Base-by-base conservation (phyloP, 1,284 basidiomycete species). In the Leccinum colubrinum region DNA sequence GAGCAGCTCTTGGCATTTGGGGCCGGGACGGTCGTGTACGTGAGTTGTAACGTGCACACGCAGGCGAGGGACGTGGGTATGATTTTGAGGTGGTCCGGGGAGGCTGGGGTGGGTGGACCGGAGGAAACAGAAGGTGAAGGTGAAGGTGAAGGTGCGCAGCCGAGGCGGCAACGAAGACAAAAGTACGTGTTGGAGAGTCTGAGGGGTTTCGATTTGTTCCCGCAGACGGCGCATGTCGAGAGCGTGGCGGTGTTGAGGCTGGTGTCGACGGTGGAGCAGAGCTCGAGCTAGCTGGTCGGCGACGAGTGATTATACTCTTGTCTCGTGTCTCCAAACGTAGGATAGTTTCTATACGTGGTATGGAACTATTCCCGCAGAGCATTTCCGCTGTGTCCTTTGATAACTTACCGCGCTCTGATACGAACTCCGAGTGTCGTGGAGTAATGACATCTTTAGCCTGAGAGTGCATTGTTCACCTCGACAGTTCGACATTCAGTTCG, bases 21-120 rank as follows among this genome's bases (percentile, higher is more conserved):
- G 30, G 84, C 89, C 2, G 77, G 79, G 59, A 87, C 84, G 9
- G 84, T 97, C 60, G 91, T 96, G 59, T 97, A 97, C 74, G 93
- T 97, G 63, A 93, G 90, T 70, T 98, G 97, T 76, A 98, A 98
- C 74, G 96, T 94, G 57, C 91, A 93, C 67, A 92, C 90, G 11
- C 92, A 95, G 77, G 91, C 91, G 22, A 79, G 91, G 67, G 93
- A 95, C 73, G 80, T 95, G 2, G 93, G 90, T n/a, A 83, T 80
- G 74, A 83, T 94, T 25, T 65, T 94, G 81, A 80, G 46, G 76
- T 79, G 64, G 72, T 75, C 69, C 0, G 56, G 66, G 51, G 54
- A 63, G 46, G 71, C 64, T 37, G 59, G 48, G 6, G 59, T 43
- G 12, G 74, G 73, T 60, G 63, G 11, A 48, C 69, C 64, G 27